Conservation (phyloP, 805 yeast species). For the Metschnikowia baotianmanensis region DNA sequence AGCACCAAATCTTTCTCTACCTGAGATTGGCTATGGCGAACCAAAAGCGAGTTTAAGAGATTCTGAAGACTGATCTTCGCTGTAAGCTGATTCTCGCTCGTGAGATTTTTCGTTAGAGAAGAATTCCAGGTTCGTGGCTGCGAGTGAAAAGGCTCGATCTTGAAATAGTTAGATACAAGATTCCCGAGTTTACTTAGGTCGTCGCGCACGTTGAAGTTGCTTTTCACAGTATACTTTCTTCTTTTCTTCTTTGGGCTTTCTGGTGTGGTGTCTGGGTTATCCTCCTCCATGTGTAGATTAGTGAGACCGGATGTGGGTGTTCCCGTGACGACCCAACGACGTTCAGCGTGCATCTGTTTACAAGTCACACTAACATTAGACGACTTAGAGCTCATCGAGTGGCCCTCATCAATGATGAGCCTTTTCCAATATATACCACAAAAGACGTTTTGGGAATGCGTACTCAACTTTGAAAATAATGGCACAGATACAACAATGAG, state of each 20-base stretch:
- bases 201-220: slow-evolving; percentile 48
- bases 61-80: slow-evolving; percentile 40
- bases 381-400: slow-evolving; percentile 53
- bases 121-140: slow-evolving; percentile 48
- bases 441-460: slow-evolving; percentile 32
- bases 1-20: slow-evolving; percentile 54
- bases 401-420: slow-evolving; percentile 74
- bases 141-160: slow-evolving; percentile 56
- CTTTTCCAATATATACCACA: slow-evolving; percentile 60
- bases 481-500: slow-evolving; percentile 50
- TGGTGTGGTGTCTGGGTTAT: background rate
- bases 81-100: slow-evolving; percentile 34
- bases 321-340: slow-evolving; percentile 74
- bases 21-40: slow-evolving; percentile 55
- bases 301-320: slow-evolving; percentile 75
- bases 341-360: slow-evolving; percentile 49
- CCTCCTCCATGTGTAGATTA: slow-evolving; percentile 48
- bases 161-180: slow-evolving; percentile 50
- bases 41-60: slow-evolving; percentile 47
- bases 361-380: slow-evolving; percentile 52
- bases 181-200: slow-evolving; percentile 56
- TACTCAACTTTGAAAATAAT: slow-evolving; percentile 34
- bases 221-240: slow-evolving; percentile 45
- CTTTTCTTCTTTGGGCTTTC: slow-evolving; percentile 19
- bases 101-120: slow-evolving; percentile 48